Evolutionary conservation across 176 grass and related monocot genomes (phyloP).

Genomic region (Dactylis glomerata): DNA sequence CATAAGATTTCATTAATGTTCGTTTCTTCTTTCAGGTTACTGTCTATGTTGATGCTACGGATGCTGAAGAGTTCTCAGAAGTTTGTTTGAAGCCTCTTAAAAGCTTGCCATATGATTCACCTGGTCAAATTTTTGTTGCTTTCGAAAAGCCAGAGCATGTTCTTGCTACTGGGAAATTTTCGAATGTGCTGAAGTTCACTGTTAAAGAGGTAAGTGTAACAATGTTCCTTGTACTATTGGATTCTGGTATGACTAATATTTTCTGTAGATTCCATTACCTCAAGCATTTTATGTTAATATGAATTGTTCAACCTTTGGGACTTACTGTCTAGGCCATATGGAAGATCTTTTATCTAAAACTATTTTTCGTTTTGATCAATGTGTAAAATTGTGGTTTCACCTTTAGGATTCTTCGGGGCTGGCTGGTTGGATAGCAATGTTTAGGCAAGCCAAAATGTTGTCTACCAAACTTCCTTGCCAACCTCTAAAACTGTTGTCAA

Average conservation of each 20-base stretch:
- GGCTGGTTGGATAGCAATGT: background rate
- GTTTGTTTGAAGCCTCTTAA: slow-evolving; percentile 65
- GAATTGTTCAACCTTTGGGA: background rate
- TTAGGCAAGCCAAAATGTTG: background rate
- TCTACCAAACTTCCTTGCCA: background rate
- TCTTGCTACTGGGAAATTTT: slow-evolving; percentile 75
- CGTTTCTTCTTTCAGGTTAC: slow-evolving; percentile 57
- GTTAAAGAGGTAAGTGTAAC: slow-evolving; percentile 74
- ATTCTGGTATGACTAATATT: slow-evolving; percentile 1
- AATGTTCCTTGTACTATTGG: background rate
- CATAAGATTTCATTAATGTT: slow-evolving; percentile 20
- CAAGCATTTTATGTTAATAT: slow-evolving; percentile 24
- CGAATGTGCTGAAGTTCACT: slow-evolving; percentile 79
- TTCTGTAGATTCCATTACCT: slow-evolving; percentile 12
- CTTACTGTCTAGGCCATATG: background rate
- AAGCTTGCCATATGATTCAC: slow-evolving; percentile 70
- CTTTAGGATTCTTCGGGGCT: background rate
- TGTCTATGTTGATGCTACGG: slow-evolving; percentile 77
- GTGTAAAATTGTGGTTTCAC: background rate
- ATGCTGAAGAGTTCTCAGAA: slow-evolving; percentile 85
- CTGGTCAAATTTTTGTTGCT: slow-evolving; percentile 92
- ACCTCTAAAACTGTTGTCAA: background rate
- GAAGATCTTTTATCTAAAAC: background rate
- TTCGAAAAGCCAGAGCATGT: slow-evolving; percentile 84
- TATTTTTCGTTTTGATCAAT: background rate